Evolutionary conservation across 1,139 yeast genomes (phyloP), one percentile per base, ranked within the genome.

Genomic region (Scheffersomyces stambukii): DNA sequence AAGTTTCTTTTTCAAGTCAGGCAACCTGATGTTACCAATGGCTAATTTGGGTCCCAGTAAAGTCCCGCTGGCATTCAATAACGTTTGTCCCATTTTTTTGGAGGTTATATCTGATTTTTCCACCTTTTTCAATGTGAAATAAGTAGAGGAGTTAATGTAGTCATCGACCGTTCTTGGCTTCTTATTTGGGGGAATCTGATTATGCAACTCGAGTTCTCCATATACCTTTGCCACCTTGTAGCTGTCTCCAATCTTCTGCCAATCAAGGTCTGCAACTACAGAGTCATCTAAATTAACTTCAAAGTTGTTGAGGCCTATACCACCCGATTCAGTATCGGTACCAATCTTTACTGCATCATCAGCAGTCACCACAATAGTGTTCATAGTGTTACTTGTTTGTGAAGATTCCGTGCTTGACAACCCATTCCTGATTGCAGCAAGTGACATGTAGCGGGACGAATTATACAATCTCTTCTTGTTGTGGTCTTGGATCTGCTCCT

Each of bases 181-280:
- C 19, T 37, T 35, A 6, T 14, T 10, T 3, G 16, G 15, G 9
- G 33, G 25, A n/a, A 18, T 9, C 18, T 16, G 18, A 32, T 57
- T 60, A 24, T 62, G 68, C 20, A 70, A 55, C 33, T 73, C 76
- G 19, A 84, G 60, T 38, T 75, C 77, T 23, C 97, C 97, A 24
- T 70, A 64, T 4, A 89, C 81, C 45, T 85, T 93, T 0, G 96
- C 91, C 21, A 91, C 80, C 12, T 82, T 70, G 49, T 81, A 84
- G 22, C 85, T 85, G 22, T 86, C 89, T 24, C 84, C 78, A 35
- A 83, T 78, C 38, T 72, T 73, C 50, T 89, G 96, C 98, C 98
- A 91, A 35, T 73, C 70, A 35, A 91, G 63, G 14, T 66, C 57
- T 15, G 66, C 63, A n/a, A 77, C 75, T 25, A 91, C 58, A 8